phyloP scores from a whole-genome alignment of 257 asterid genomes.

The Penstemon barbatus region DNA sequence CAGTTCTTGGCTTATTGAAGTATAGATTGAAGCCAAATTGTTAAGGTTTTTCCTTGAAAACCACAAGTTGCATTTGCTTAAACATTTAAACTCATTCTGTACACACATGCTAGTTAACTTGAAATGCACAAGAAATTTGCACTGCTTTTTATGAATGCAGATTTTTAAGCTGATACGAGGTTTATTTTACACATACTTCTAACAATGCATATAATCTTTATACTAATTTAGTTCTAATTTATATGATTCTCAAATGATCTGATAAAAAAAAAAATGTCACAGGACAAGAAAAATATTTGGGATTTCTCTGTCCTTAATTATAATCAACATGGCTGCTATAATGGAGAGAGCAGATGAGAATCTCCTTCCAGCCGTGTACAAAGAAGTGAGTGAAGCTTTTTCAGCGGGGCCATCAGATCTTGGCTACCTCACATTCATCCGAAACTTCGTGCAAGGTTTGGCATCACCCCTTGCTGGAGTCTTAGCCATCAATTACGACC shows the following conservation, averaged over 20 bases:
- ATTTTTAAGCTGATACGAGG: neutral
- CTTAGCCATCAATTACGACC: conserved; percentile 79
- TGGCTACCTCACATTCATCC: conserved; percentile 85
- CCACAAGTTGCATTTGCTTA: too few species aligned
- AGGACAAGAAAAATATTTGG: conserved; percentile 70
- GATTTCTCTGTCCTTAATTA: conserved; percentile 75
- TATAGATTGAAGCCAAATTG: too few species aligned
- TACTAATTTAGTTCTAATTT: neutral
- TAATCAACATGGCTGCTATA: conserved; percentile 95
- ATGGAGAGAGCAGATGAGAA: conserved; percentile 99
- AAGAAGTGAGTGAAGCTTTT: conserved; percentile 97
- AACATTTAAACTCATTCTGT: too few species aligned
- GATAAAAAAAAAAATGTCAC: conserved; percentile 20
- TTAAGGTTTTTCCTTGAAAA: too few species aligned
- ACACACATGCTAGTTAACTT: neutral
- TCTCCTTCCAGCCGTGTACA: conserved; percentile 97
- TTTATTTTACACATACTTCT: neutral
- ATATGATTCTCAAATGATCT: neutral
- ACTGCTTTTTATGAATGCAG: too few species aligned
- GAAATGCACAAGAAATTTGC: neutral
- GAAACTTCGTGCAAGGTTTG: conserved; percentile 83
- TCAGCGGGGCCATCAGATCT: conserved; percentile 94
- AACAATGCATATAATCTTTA: neutral
- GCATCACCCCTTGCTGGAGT: conserved; percentile 95
- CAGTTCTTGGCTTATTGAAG: too few species aligned